phyloP scores from a whole-genome alignment of 768 basidiomycete species.

The Suillus tomentosus region DNA sequence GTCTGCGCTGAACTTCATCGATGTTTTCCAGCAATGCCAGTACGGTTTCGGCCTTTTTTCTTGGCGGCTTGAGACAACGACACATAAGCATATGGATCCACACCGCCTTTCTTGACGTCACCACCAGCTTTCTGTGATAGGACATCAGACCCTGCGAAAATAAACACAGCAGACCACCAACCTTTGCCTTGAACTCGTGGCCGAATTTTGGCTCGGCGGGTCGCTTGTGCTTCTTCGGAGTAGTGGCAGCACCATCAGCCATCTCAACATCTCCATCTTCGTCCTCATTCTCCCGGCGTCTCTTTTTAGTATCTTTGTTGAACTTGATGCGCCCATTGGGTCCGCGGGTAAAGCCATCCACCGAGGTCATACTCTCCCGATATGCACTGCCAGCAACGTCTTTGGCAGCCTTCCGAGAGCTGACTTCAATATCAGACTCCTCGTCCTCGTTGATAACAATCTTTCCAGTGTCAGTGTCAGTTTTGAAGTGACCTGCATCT shows the following conservation, averaged over 20 bases:
- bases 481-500: conserved; percentile 86
- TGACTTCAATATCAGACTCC: conserved; percentile 47
- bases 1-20: conserved; percentile 29
- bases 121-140: conserved; percentile 83
- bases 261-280: conserved; percentile 71
- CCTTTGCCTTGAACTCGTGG: conserved; percentile 95
- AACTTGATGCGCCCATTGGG: conserved; percentile 87
- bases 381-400: conserved; percentile 77
- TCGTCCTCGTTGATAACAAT: conserved; percentile 72
- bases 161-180: conserved; percentile 36
- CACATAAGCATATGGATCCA: conserved; percentile 94
- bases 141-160: conserved; percentile 4
- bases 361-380: conserved; percentile 77
- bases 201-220: conserved; percentile 66
- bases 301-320: conserved; percentile 96
- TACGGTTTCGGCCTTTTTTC: conserved; percentile 46
- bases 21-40: conserved; percentile 66
- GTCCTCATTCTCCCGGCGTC: conserved; percentile 69
- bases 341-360: conserved; percentile 88
- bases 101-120: conserved; percentile 82
- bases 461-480: conserved; percentile 79
- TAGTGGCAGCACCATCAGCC: conserved; percentile 62
- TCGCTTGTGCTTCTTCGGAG: conserved; percentile 49
- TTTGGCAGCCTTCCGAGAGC: conserved; percentile 44
- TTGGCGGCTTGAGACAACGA: conserved; percentile 83